Evolutionary conservation across 257 asterid species (phyloP).

Genomic region (Fraxinus pennsylvanica): DNA sequence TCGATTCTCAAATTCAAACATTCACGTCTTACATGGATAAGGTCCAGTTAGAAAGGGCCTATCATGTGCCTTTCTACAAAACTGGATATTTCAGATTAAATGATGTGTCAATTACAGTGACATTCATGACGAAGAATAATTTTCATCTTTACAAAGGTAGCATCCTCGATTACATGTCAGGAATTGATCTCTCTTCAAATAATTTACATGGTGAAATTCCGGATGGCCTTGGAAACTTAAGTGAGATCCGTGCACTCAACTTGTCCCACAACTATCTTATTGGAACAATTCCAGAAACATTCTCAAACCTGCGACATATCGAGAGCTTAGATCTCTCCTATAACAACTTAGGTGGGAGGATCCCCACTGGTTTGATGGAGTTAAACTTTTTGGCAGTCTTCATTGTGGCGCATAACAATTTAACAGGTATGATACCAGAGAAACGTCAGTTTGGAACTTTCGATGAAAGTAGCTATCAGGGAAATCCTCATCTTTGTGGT

Average conservation of each 20-base stretch:
- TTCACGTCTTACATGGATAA: neutral
- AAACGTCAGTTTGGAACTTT: no score
- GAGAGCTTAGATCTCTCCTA: constrained; percentile 16
- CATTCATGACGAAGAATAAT: constrained; percentile 11
- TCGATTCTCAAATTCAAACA: no score
- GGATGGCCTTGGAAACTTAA: neutral
- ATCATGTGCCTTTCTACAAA: neutral
- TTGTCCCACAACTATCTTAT: constrained; percentile 4
- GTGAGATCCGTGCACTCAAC: constrained; percentile 6
- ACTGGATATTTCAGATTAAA: neutral
- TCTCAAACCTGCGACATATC: neutral
- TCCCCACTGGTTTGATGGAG: neutral
- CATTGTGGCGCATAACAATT: no score
- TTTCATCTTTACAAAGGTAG: neutral
- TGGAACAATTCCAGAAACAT: constrained; percentile 17
- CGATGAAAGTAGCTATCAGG: no score
- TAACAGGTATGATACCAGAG: no score
- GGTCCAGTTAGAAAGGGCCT: neutral
- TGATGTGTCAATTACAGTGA: neutral
- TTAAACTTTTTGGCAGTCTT: neutral
- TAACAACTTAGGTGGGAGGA: constrained; percentile 17
- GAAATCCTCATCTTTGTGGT: no score
- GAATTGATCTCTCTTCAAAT: constrained; percentile 20
- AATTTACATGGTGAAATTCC: constrained; percentile 10
- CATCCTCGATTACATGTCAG: constrained; percentile 9